Evolutionary conservation across 164 flowering plant species (phyloP).

Genomic region (Tinospora cordifolia): DNA sequence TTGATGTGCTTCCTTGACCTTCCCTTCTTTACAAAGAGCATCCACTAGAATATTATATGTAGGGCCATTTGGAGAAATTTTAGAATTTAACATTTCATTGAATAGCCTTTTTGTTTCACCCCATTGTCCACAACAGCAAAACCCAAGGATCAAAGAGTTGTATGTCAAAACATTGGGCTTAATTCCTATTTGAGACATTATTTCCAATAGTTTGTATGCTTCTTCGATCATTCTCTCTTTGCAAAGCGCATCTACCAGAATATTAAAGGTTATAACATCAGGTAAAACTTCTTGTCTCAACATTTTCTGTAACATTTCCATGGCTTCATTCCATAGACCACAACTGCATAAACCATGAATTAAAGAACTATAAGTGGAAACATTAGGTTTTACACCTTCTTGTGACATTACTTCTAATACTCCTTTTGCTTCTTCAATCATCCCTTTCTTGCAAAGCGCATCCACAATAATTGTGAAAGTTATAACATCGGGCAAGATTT

Average conservation of each 20-base stretch:
- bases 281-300: neutral
- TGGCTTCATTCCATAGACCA: too few species aligned
- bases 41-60: neutral
- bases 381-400: too few species aligned
- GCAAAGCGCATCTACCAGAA: neutral
- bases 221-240: neutral
- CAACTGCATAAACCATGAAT: too few species aligned
- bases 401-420: too few species aligned
- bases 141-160: neutral
- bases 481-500: slow-evolving; percentile 8
- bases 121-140: neutral
- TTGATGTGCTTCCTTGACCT: neutral
- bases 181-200: neutral
- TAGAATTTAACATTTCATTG: neutral
- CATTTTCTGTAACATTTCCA: neutral
- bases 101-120: neutral
- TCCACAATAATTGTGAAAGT: neutral
- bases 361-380: too few species aligned
- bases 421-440: neutral
- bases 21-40: slow-evolving; percentile 14
- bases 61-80: slow-evolving; percentile 6
- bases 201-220: neutral
- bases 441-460: slow-evolving; percentile 13
- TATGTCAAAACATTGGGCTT: neutral
- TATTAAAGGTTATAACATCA: neutral